Evolutionary conservation across 371 early-diverging fungal genomes (phyloP).

Genomic region (Gilbertella persicaria): DNA sequence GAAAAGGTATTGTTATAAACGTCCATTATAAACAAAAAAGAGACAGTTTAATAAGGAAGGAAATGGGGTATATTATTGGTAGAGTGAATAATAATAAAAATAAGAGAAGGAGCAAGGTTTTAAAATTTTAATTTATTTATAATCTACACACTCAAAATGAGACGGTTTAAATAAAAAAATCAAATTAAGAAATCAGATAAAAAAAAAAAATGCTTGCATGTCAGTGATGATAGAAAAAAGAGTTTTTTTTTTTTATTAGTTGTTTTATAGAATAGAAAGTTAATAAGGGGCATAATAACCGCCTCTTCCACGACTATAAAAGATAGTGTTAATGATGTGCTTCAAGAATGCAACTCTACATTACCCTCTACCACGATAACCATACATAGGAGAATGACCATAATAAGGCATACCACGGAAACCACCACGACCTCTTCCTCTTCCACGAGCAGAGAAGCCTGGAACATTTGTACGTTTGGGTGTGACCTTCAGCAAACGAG

Average conservation of each 20-base stretch:
- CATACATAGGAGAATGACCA: constrained; percentile 54
- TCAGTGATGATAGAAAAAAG: not conserved
- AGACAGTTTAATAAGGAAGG: not conserved
- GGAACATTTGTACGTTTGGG: constrained; percentile 97
- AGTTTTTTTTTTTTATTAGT: not conserved
- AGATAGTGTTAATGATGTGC: not conserved
- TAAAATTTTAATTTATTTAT: too few relatives aligned
- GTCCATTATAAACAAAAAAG: constrained; percentile 1
- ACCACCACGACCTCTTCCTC: constrained; percentile 66
- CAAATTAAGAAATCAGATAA: too few relatives aligned
- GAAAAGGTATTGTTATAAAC: not conserved
- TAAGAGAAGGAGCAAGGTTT: not conserved
- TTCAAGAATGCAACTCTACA: constrained; percentile 15
- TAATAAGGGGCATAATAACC: constrained; percentile 71
- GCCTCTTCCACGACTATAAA: constrained; percentile 58
- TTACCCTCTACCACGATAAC: constrained; percentile 61
- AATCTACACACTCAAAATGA: too few relatives aligned
- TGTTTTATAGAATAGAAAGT: not conserved
- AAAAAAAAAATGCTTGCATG: not conserved
- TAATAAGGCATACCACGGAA: constrained; percentile 58
- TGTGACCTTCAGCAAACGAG: constrained; percentile 81
- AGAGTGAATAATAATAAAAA: constrained; percentile 3
- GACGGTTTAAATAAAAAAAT: too few relatives aligned
- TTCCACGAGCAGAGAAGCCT: constrained; percentile 71
- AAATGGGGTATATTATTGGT: not conserved